These are phyloP conservation scores for Populus hybrid DNA, from an alignment of 441 rosid genomes.

Conservation along the genomic window DNA sequence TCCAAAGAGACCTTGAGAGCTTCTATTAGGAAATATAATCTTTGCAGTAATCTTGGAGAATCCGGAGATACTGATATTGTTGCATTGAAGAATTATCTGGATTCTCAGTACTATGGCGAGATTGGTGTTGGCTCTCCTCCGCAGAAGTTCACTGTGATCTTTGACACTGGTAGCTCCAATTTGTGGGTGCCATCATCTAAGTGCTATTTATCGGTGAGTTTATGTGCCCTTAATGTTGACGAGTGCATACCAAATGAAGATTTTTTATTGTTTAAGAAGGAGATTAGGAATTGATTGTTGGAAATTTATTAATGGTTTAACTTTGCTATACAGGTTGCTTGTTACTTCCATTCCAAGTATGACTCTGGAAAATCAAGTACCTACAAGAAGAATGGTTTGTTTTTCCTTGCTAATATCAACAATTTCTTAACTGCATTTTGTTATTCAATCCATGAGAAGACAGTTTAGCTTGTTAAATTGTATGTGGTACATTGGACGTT, in stretches of 20 bases:
- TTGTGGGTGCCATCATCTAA: constrained; percentile 83
- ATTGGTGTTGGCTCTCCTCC: constrained; percentile 73
- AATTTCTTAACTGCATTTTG: neutral
- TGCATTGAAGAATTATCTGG: constrained; percentile 64
- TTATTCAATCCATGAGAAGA: neutral
- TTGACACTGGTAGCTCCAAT: constrained; percentile 87
- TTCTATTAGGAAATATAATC: constrained; percentile 34
- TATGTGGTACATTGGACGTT: neutral
- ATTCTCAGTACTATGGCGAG: constrained; percentile 84
- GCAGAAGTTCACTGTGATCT: constrained; percentile 73
- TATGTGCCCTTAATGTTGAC: neutral
- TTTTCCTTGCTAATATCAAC: constrained; percentile 4
- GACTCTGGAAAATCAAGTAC: constrained; percentile 61
- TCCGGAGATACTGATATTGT: constrained; percentile 57
- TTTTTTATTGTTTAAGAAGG: neutral
- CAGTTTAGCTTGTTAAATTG: neutral
- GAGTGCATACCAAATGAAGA: neutral
- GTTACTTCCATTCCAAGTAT: constrained; percentile 66
- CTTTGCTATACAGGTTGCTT: constrained; percentile 46
- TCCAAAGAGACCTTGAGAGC: constrained; percentile 29
- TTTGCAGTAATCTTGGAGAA: constrained; percentile 30
- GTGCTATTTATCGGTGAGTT: constrained; percentile 65
- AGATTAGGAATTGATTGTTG: neutral
- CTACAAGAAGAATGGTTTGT: constrained; percentile 60
- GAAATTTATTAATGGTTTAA: neutral